Evolutionary conservation across 768 basidiomycete genomes (phyloP).

Genomic region (Hemileccinum rubropunctum): DNA sequence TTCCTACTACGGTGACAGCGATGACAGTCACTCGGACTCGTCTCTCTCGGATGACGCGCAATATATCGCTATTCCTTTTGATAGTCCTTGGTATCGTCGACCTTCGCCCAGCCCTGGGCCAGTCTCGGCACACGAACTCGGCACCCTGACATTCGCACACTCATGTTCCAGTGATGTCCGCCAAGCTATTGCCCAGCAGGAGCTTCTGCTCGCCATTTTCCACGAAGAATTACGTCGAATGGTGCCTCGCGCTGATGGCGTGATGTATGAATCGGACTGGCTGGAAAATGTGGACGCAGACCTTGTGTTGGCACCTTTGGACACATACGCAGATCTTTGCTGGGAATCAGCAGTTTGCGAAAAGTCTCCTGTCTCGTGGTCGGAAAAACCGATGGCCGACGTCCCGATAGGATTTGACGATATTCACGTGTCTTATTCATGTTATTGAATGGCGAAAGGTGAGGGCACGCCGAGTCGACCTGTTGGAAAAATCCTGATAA

Average conservation of each 20-base stretch:
- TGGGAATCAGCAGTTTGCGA: slow-evolving; percentile 29
- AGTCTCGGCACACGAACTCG: slow-evolving; percentile 18
- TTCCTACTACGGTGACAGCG: slow-evolving; percentile 20
- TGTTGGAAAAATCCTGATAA: background rate
- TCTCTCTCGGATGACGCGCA: slow-evolving; percentile 32
- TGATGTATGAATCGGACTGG: slow-evolving; percentile 25
- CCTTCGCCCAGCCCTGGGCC: slow-evolving; percentile 29
- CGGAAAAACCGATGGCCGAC: slow-evolving; percentile 21
- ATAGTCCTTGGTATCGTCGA: slow-evolving; percentile 38
- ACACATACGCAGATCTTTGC: slow-evolving; percentile 29
- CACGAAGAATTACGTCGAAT: slow-evolving; percentile 28
- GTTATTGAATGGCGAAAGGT: slow-evolving; percentile 12
- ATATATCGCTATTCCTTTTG: slow-evolving; percentile 37
- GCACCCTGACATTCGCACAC: slow-evolving; percentile 15
- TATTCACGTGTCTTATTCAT: slow-evolving; percentile 5
- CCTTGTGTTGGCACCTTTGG: slow-evolving; percentile 26
- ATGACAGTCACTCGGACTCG: slow-evolving; percentile 18
- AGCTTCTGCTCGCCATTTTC: slow-evolving; percentile 32
- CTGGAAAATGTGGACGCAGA: slow-evolving; percentile 28
- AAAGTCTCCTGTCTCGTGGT: background rate
- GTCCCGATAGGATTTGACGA: slow-evolving; percentile 31
- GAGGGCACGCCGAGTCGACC: background rate
- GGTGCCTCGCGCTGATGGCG: slow-evolving; percentile 12
- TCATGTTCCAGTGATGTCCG: slow-evolving; percentile 34
- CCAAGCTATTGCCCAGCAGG: slow-evolving; percentile 32